These are phyloP conservation scores for Metarhizium sp. DNA, from an alignment of 2,329 filamentous ascomycete species.

Conservation along the genomic window DNA sequence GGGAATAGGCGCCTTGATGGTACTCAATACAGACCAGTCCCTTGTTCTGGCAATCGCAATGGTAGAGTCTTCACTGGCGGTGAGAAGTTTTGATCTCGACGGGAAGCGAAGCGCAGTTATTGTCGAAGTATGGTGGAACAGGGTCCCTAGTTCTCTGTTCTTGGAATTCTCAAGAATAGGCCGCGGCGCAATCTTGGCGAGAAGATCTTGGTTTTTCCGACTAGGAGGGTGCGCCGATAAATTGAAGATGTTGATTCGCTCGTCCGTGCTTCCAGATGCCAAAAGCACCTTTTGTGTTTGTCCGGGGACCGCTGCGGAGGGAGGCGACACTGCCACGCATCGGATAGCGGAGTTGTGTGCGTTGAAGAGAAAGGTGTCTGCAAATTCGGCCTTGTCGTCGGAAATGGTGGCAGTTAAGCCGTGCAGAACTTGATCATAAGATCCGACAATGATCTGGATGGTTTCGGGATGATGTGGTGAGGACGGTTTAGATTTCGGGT, in stretches of 20 bases:
- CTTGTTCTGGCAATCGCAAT: conserved; percentile 79
- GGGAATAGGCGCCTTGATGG: conserved; percentile 80
- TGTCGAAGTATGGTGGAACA: conserved; percentile 78
- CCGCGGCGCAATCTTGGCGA: conserved; percentile 60
- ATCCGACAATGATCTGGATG: conserved; percentile 87
- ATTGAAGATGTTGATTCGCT: conserved; percentile 90
- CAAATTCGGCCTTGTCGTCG: conserved; percentile 50
- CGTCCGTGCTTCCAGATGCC: conserved; percentile 85
- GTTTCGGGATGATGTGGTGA: conserved; percentile 30
- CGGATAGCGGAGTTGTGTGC: conserved; percentile 86
- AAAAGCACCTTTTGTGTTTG: conserved; percentile 77
- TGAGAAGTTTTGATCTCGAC: conserved; percentile 76
- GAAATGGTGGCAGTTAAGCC: conserved; percentile 70
- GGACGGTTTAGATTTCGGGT: conserved; percentile 9
- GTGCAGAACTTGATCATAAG: conserved; percentile 88
- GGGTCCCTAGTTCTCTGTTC: conserved; percentile 78
- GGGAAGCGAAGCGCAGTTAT: conserved; percentile 77
- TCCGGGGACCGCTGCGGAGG: conserved; percentile 50
- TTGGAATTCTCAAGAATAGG: conserved; percentile 74
- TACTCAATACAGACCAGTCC: conserved; percentile 82
- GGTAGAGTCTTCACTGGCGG: conserved; percentile 82
- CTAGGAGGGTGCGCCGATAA: conserved; percentile 62
- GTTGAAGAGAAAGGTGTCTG: conserved; percentile 92
- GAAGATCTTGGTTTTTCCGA: conserved; percentile 44
- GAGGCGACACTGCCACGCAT: conserved; percentile 75